Base-by-base conservation (phyloP, 192 early-diverging fungal species). In the Backusella sp. region DNA sequence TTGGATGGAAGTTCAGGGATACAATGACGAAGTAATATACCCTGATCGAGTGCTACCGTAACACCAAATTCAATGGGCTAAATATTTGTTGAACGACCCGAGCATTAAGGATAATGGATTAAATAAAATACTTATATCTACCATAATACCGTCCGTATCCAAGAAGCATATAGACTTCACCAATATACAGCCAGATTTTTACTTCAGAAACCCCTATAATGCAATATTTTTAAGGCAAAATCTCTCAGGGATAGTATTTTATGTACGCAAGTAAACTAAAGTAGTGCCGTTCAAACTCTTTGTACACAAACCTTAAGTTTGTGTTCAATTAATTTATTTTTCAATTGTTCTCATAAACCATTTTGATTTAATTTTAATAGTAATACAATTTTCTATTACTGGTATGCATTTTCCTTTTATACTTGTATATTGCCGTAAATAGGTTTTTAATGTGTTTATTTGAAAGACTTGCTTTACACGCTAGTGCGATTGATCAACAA, bases 251-350 rank as follows among this genome's bases (percentile, higher is more conserved):
- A 49, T 49, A 19, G 6, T n/a, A n/a, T 49, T 39, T 49, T 49
- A 17, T n/a, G 15, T 19, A 17, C 6, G 1, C 6, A 17, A 17
- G 46, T 49, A 49, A 15, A 15, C 19, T 49, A 49, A 21, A 62
- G 23, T 23, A 11, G 9, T n/a, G 6, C 12, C 14, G 21, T 62
- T 62, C 23, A 28, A 62, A 62, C 26, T 3, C 26, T 11, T 62
- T 62, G 23, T 28, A 28, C 56, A 12, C 56, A 62, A 62, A 62
- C 26, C 26, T 62, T 62, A 62, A 49, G 23, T 14, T 62, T 62
- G 56, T 12, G 56, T 62, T 62, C 56, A 62, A 28, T 62, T 62
- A 62, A 62, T 62, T 62, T 62, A 62, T 39, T 39, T 49, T n/a
- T 49, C 46, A 21, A 49, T 49, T 49, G 46, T 49, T 49, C 46